Conservation (phyloP, 2,329 filamentous ascomycete species). For the Lasiodiplodia gonubiensis region DNA sequence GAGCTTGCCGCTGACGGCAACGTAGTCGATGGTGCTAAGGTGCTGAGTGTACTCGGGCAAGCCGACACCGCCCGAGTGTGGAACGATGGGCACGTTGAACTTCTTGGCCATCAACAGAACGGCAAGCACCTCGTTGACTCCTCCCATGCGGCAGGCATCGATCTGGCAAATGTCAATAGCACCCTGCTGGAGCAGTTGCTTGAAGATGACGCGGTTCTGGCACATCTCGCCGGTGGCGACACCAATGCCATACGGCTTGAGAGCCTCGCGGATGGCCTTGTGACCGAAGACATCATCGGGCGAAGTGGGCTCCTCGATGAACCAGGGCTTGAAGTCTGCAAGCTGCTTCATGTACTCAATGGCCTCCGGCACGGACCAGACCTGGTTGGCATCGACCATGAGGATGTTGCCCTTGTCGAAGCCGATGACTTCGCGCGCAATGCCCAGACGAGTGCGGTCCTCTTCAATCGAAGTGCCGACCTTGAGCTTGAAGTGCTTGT, state of each 20-base stretch:
- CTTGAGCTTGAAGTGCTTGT: constrained; percentile 89
- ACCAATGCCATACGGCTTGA: constrained; percentile 75
- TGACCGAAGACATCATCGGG: constrained; percentile 91
- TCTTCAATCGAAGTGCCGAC: constrained; percentile 76
- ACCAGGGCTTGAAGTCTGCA: constrained; percentile 84
- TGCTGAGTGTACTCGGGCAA: constrained; percentile 95
- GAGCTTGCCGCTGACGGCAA: constrained; percentile 80
- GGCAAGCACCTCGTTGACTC: constrained; percentile 91
- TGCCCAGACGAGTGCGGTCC: constrained; percentile 71
- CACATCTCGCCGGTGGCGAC: constrained; percentile 95
- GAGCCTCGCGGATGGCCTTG: constrained; percentile 80
- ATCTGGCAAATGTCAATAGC: constrained; percentile 90
- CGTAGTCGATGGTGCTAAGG: constrained; percentile 89
- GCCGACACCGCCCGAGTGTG: constrained; percentile 87
- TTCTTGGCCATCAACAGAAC: constrained; percentile 85
- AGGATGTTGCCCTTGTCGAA: constrained; percentile 83
- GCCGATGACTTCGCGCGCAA: constrained; percentile 80
- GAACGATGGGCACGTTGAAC: constrained; percentile 80
- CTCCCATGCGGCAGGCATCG: constrained; percentile 86
- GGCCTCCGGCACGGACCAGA: constrained; percentile 89
- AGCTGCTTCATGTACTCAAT: constrained; percentile 86
- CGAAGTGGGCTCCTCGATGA: constrained; percentile 92
- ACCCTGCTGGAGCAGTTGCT: constrained; percentile 80
- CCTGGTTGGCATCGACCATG: constrained; percentile 93
- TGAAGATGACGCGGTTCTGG: constrained; percentile 93